Base-by-base conservation (phyloP, 306 rosid species). In the Gynostemma pentaphyllum region DNA sequence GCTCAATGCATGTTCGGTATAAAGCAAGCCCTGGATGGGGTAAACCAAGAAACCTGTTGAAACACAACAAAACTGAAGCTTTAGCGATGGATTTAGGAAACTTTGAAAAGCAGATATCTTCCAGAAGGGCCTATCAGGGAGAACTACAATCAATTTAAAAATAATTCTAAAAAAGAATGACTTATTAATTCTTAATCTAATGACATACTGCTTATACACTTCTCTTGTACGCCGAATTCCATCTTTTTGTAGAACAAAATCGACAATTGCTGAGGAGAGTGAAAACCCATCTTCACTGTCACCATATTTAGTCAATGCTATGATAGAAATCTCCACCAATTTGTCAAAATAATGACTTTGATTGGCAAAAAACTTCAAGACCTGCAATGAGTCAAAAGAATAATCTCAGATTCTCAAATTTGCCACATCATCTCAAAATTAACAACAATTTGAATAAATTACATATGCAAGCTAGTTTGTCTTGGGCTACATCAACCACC, bases 281-380 rank as follows among this genome's bases (percentile, higher is more conserved):
- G 95, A 92, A 72, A 84, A 86, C 53, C 88, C 98, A 62, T 73
- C 55, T 26, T 88, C 98, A 78, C 80, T 81, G 71, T 94, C 98
- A 66, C 95, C 85, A 65, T 78, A 73, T 75, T 76, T 76, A 45
- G 79, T 66, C 82, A 82, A 76, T 56, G 85, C 60, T 44, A 45
- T 23, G 44, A 86, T 28, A 73, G 98, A 81, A 62, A 82, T 70
- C 77, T 88, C 95, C 68, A 86, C 82, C 75, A 92, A 59, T 63
- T 82, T 82, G 71, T 82, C 83, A 70, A 88, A 86, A 77, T 80
- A 76, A 57, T 60, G 62, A 56, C 72, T 88, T 40, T 74, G 78
- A 78, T 64, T 78, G 64, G 83, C 80, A 67, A 79, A 86, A 65
- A 88, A 75, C 60, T 88, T 81, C 66, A 88, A 80, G 44, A 83